A percentile compares a stretch with the other conserved stretches of the same genome.
Conservation (phyloP, 805 yeast genomes). For the Candida maris region DNA sequence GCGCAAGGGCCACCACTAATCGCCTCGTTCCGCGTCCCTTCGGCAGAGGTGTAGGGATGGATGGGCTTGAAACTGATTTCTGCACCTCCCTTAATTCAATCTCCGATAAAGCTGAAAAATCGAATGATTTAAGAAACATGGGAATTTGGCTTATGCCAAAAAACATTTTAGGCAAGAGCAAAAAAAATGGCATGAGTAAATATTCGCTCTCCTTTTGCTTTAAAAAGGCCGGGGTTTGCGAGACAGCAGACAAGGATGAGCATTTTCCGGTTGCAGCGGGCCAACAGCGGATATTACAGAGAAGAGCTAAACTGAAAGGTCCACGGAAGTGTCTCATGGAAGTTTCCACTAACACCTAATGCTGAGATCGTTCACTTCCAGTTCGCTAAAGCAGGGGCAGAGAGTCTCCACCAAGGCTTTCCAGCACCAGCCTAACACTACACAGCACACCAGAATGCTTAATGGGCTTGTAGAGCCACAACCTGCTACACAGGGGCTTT, state of each 20-base stretch:
- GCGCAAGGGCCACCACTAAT: too few relatives aligned
- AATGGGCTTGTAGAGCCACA: constrained; percentile 22
- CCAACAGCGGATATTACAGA: too few relatives aligned
- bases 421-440: constrained; percentile 27
- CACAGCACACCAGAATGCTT: constrained; percentile 22
- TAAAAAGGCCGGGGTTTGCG: neutral
- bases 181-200: constrained; percentile 2
- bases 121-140: neutral
- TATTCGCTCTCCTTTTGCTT: neutral
- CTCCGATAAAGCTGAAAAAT: constrained; percentile 1
- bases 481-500: constrained; percentile 6
- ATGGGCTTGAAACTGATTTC: too few relatives aligned
- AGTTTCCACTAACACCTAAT: too few relatives aligned
- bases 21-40: too few relatives aligned
- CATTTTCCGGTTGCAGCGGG: too few relatives aligned
- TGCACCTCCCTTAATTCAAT: neutral
- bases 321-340: too few relatives aligned
- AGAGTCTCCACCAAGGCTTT: constrained; percentile 31
- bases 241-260: too few relatives aligned
- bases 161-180: too few relatives aligned
- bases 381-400: constrained; percentile 31
- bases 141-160: too few relatives aligned
- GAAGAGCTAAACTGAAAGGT: too few relatives aligned
- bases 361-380: constrained; percentile 30
- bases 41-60: too few relatives aligned